Conservation (phyloP, 2,329 filamentous ascomycete species). For the Exophiala calicioides region DNA sequence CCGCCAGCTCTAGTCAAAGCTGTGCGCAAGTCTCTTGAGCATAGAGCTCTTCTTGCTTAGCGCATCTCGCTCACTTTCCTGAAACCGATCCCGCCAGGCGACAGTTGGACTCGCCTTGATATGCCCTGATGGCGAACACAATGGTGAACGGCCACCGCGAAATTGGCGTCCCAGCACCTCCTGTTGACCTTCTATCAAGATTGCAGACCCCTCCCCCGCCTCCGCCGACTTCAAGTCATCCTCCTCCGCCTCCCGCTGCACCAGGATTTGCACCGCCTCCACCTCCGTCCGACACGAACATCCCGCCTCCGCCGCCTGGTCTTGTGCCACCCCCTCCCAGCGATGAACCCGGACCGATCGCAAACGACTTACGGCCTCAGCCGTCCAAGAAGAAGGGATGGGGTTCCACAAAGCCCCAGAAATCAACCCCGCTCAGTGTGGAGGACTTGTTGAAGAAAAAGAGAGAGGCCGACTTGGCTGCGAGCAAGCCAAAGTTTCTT, state of each 20-base stretch:
- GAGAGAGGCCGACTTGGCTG: slow-evolving; percentile 79
- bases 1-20: too few relatives aligned
- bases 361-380: slow-evolving; percentile 47
- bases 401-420: slow-evolving; percentile 44
- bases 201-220: slow-evolving; percentile 28
- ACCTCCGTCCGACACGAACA: slow-evolving; percentile 39
- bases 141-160: slow-evolving; percentile 34
- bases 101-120: too few relatives aligned
- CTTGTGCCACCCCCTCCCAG: slow-evolving; percentile 42
- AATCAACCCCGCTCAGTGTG: slow-evolving; percentile 67
- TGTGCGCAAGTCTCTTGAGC: too few relatives aligned
- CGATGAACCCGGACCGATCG: slow-evolving; percentile 39
- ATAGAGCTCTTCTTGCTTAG: too few relatives aligned
- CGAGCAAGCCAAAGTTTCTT: slow-evolving; percentile 84
- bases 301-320: slow-evolving; percentile 43
- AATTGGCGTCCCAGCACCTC: slow-evolving; percentile 36
- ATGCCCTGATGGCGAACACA: slow-evolving; percentile 37
- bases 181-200: slow-evolving; percentile 40
- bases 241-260: slow-evolving; percentile 44
- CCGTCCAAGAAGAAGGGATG: slow-evolving; percentile 56
- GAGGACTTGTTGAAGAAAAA: slow-evolving; percentile 85
- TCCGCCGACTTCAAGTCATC: slow-evolving; percentile 21
- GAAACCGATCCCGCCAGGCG: too few relatives aligned
- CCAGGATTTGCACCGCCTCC: slow-evolving; percentile 44
- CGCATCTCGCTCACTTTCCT: too few relatives aligned